Evolutionary conservation across 1,284 basidiomycete genomes (phyloP).

Genomic region (Afroboletus lepidellus): DNA sequence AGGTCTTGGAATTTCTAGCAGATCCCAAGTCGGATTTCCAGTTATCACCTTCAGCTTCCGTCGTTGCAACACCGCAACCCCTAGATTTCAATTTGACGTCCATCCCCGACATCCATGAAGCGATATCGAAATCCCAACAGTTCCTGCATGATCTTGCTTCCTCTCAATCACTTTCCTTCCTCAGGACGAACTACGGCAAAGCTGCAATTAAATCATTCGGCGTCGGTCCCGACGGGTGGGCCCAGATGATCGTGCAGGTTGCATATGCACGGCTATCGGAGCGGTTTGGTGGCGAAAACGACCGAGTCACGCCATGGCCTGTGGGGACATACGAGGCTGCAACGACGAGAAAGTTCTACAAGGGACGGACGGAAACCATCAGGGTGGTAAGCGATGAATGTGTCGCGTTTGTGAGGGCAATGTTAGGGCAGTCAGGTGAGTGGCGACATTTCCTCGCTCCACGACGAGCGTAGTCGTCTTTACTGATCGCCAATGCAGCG

Average conservation of each 20-base stretch:
- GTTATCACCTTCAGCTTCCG: slow-evolving; percentile 28
- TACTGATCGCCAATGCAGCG: slow-evolving; percentile 9
- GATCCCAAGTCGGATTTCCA: slow-evolving; percentile 59
- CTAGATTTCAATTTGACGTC: slow-evolving; percentile 69
- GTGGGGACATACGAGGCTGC: slow-evolving; percentile 88
- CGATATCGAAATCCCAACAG: slow-evolving; percentile 56
- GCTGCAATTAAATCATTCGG: slow-evolving; percentile 83
- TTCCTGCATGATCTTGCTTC: slow-evolving; percentile 63
- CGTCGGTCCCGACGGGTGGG: slow-evolving; percentile 89
- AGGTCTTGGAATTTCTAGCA: slow-evolving; percentile 64
- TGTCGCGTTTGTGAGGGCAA: slow-evolving; percentile 71
- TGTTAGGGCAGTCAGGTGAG: slow-evolving; percentile 53
- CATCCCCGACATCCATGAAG: slow-evolving; percentile 35
- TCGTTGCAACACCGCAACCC: slow-evolving; percentile 35
- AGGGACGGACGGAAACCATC: slow-evolving; percentile 88
- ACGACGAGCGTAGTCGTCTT: neutral
- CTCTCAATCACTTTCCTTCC: slow-evolving; percentile 65
- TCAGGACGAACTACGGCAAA: slow-evolving; percentile 81
- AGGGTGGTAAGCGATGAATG: slow-evolving; percentile 73
- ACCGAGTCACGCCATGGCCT: slow-evolving; percentile 36
- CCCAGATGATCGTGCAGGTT: slow-evolving; percentile 86
- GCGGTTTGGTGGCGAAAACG: slow-evolving; percentile 31
- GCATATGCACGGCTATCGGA: slow-evolving; percentile 71
- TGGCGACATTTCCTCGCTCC: neutral
- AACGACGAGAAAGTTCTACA: slow-evolving; percentile 78